Evolutionary conservation across 257 asterid species (phyloP).

Genomic region (Coffea canephora): DNA sequence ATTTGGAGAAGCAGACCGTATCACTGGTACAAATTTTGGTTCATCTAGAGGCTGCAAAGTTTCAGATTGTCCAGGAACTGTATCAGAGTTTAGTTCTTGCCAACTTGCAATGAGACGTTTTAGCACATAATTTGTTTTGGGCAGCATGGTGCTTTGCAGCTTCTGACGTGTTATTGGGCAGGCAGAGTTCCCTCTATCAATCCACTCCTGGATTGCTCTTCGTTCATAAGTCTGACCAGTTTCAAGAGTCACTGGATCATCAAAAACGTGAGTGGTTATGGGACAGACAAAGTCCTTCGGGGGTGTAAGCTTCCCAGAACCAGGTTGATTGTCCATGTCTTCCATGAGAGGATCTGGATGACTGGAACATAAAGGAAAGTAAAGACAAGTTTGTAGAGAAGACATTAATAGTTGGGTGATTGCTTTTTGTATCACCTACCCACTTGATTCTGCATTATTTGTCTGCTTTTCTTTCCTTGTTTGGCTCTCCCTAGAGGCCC

Average conservation of each 20-base stretch:
- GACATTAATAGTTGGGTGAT: conserved; percentile 1
- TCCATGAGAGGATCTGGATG: conserved; percentile 51
- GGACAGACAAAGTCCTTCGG: conserved; percentile 89
- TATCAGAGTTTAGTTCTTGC: conserved; percentile 43
- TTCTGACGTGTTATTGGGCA: conserved; percentile 88
- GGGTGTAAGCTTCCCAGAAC: conserved; percentile 41
- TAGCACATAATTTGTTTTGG: conserved; percentile 76
- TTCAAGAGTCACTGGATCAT: conserved; percentile 85
- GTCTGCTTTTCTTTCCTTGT: conserved; percentile 29
- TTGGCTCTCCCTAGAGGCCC: conserved; percentile 32
- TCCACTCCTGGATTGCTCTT: conserved; percentile 80
- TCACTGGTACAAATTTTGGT: conserved; percentile 20
- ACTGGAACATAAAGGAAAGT: conserved; percentile 23
- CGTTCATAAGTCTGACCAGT: conserved; percentile 84
- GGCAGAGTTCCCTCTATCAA: conserved; percentile 62
- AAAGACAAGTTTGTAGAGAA: conserved; percentile 4
- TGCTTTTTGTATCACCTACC: conserved; percentile 32
- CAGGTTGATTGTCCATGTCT: conserved; percentile 28
- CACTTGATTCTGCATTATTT: conserved; percentile 33
- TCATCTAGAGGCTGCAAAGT: conserved; percentile 11
- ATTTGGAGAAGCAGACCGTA: conserved; percentile 40
- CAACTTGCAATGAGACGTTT: conserved; percentile 83
- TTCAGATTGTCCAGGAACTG: conserved; percentile 19
- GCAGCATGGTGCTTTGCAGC: conserved; percentile 46
- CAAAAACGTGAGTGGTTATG: conserved; percentile 64